These are phyloP conservation scores for Umbelopsis isabellina DNA, from an alignment of 192 early-diverging fungal genomes.

Conservation along the genomic window DNA sequence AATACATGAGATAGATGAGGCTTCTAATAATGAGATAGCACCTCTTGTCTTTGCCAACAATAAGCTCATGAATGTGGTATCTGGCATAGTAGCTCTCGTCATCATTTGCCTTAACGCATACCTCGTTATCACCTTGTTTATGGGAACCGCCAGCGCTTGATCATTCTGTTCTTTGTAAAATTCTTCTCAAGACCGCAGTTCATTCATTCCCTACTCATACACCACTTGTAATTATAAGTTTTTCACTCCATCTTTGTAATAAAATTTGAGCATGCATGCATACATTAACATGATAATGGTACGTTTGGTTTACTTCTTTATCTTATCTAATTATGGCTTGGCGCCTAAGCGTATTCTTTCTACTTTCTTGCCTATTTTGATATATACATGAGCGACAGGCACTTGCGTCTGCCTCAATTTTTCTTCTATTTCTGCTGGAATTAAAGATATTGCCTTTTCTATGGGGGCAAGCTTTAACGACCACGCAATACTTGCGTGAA, in stretches of 20 bases:
- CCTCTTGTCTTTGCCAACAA: slow-evolving; percentile 43
- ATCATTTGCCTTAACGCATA: slow-evolving; percentile 53
- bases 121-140: slow-evolving; percentile 44
- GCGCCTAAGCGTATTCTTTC: not conserved
- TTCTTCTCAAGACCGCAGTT: not conserved
- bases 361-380: slow-evolving; percentile 16
- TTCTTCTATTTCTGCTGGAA: not conserved
- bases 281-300: not conserved
- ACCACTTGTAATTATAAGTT: not conserved
- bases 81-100: slow-evolving; percentile 41
- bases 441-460: not conserved
- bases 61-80: slow-evolving; percentile 32
- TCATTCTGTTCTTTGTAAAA: not conserved
- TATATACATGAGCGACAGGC: not conserved
- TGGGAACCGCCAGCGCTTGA: not conserved
- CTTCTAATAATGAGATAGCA: not conserved
- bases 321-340: not conserved
- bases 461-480: not conserved
- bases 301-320: not conserved
- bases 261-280: not conserved
- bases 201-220: not conserved
- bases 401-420: not conserved
- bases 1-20: not conserved
- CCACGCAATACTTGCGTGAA: slow-evolving; percentile 29
- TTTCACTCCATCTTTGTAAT: not conserved